Evolutionary conservation across 768 basidiomycete genomes (phyloP).

Genomic region (Podaxis carcinomalis): DNA sequence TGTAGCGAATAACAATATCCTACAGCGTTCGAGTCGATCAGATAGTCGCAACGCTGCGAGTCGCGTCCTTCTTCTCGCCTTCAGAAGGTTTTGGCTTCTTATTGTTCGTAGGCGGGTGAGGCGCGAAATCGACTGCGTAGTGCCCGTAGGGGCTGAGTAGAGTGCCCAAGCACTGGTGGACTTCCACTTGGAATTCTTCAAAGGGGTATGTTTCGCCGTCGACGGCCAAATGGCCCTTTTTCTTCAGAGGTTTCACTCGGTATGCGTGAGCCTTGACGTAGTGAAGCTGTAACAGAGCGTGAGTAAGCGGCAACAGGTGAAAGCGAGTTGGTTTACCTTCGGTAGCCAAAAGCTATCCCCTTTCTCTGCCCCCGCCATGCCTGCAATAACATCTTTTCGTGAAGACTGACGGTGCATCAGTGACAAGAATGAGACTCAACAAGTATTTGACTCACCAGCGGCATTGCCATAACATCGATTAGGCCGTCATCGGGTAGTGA

Average conservation of each 20-base stretch:
- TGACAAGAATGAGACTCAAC: background rate
- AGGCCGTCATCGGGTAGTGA: slow-evolving; percentile 76
- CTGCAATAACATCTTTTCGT: slow-evolving; percentile 45
- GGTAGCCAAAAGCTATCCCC: slow-evolving; percentile 63
- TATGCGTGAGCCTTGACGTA: slow-evolving; percentile 76
- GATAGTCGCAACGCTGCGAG: background rate
- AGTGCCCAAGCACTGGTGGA: slow-evolving; percentile 62
- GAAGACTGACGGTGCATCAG: slow-evolving; percentile 31
- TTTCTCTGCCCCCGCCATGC: slow-evolving; percentile 55
- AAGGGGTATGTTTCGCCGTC: slow-evolving; percentile 81
- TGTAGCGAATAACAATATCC: slow-evolving; percentile 9
- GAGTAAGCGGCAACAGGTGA: background rate
- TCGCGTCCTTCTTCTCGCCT: background rate
- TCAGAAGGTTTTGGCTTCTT: background rate
- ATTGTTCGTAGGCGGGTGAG: slow-evolving; percentile 14
- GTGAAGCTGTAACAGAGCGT: slow-evolving; percentile 40
- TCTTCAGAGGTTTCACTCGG: slow-evolving; percentile 56
- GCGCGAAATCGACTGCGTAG: slow-evolving; percentile 54
- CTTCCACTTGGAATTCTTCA: slow-evolving; percentile 73
- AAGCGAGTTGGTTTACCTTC: slow-evolving; percentile 36
- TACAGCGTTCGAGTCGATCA: background rate
- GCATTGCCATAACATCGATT: slow-evolving; percentile 69
- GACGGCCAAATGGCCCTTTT: slow-evolving; percentile 56
- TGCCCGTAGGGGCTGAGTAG: slow-evolving; percentile 59
- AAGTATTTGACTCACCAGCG: slow-evolving; percentile 39